phyloP scores from a whole-genome alignment of 2,329 filamentous ascomycete species.

The Paraphoma sp. region DNA sequence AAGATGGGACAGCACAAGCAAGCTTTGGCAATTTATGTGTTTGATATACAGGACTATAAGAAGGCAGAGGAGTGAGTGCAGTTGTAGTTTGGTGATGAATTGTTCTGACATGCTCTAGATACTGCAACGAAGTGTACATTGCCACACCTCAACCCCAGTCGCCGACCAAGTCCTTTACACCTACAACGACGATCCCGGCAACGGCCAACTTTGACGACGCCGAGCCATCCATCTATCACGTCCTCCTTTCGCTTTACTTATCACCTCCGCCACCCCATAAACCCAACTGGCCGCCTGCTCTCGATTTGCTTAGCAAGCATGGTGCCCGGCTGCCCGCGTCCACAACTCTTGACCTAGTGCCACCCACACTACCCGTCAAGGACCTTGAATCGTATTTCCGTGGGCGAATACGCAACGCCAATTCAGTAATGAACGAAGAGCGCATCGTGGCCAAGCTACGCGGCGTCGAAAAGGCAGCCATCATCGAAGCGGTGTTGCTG shows the following conservation, averaged over 20 bases:
- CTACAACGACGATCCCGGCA: constrained; percentile 38
- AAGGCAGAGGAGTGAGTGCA: constrained; percentile 84
- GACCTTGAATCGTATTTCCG: constrained; percentile 91
- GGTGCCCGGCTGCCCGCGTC: constrained; percentile 88
- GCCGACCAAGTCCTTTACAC: constrained; percentile 50
- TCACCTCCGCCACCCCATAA: constrained; percentile 76
- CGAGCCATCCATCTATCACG: constrained; percentile 86
- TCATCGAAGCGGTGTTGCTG: constrained; percentile 75
- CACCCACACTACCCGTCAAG: constrained; percentile 76
- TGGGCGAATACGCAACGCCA: constrained; percentile 86
- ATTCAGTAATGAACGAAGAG: constrained; percentile 79
- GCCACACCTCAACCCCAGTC: constrained; percentile 34
- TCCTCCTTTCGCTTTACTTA: constrained; percentile 86
- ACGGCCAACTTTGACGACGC: constrained; percentile 58
- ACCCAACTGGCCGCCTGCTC: constrained; percentile 77
- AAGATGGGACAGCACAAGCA: constrained; percentile 97
- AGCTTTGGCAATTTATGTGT: constrained; percentile 96
- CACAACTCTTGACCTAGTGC: constrained; percentile 86
- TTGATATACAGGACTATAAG: constrained; percentile 82
- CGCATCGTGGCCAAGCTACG: constrained; percentile 78
- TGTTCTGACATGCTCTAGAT: constrained; percentile 57
- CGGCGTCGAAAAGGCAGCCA: constrained; percentile 78
- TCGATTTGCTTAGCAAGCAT: constrained; percentile 88
- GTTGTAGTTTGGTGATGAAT: neutral
- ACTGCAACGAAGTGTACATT: constrained; percentile 87